Conservation (phyloP, 1,284 basidiomycete species). For the Phellinidium pouzarii region DNA sequence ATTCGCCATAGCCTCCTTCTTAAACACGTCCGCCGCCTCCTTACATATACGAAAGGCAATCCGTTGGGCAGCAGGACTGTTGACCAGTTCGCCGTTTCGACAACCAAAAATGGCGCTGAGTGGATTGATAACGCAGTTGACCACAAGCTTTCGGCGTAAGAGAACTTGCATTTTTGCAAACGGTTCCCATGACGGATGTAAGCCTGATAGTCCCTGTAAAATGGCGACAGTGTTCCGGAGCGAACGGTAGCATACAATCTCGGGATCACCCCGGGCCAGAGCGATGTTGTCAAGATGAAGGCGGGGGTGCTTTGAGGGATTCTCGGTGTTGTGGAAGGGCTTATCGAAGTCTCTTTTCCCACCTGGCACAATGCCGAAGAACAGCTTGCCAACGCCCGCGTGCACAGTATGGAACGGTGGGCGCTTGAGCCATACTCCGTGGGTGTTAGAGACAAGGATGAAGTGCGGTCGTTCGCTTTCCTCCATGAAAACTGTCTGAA, state of each 20-base stretch:
- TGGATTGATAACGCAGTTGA: constrained; percentile 85
- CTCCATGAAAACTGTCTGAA: constrained; percentile 68
- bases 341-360: constrained; percentile 54
- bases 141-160: constrained; percentile 78
- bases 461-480: constrained; percentile 74
- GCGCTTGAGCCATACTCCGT: constrained; percentile 60
- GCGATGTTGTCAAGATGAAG: constrained; percentile 54
- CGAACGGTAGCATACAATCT: constrained; percentile 41
- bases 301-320: constrained; percentile 29
- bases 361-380: constrained; percentile 78
- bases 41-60: constrained; percentile 46
- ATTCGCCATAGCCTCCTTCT: constrained; percentile 30
- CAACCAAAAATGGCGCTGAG: constrained; percentile 80
- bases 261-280: constrained; percentile 25
- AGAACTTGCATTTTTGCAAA: constrained; percentile 64
- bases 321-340: constrained; percentile 32
- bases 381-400: constrained; percentile 64
- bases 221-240: constrained; percentile 67
- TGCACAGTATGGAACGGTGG: constrained; percentile 60
- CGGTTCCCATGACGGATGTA: constrained; percentile 64
- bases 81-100: constrained; percentile 71
- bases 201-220: constrained; percentile 48
- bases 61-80: constrained; percentile 33
- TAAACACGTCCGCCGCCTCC: constrained; percentile 57
- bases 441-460: constrained; percentile 78